phyloP scores from a whole-genome alignment of 176 grass and related monocot species.

The Paspalum notatum region DNA sequence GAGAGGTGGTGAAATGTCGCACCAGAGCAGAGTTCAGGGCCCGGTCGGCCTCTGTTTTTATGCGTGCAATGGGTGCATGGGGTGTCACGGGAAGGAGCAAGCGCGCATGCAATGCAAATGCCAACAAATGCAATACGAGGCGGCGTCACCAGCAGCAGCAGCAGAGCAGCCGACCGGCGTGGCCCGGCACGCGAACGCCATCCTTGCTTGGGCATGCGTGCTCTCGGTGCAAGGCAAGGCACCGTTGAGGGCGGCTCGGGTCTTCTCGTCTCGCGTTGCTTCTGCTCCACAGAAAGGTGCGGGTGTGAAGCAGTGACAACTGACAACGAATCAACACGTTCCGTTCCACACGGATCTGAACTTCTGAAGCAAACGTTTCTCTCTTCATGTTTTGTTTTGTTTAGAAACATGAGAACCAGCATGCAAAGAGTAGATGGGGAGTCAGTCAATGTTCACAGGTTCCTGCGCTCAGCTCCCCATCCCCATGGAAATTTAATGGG shows the following conservation, averaged over 20 bases:
- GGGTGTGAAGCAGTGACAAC: not conserved
- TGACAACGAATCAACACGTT: not conserved
- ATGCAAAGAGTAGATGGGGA: not conserved
- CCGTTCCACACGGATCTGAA: too few species aligned
- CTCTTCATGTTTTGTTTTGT: not conserved
- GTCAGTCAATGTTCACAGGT: not conserved
- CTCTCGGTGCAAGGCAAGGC: not conserved
- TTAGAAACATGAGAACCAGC: not conserved
- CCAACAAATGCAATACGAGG: not conserved
- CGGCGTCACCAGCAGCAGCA: too few species aligned
- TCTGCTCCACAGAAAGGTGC: slow-evolving; percentile 36
- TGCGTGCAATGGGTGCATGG: not conserved
- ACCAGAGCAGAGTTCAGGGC: not conserved
- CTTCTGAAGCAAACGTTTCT: not conserved
- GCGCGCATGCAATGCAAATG: not conserved
- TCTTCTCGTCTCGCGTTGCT: not conserved
- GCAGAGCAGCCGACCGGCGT: not conserved
- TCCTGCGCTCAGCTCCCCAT: not conserved
- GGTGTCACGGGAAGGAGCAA: slow-evolving; percentile 26
- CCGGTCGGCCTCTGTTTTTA: not conserved
- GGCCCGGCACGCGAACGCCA: not conserved
- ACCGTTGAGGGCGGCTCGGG: too few species aligned
- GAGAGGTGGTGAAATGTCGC: not conserved
- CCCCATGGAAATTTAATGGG: not conserved
- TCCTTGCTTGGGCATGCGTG: not conserved